phyloP scores from a whole-genome alignment of 306 rosid species.

The Lupinus albus region DNA sequence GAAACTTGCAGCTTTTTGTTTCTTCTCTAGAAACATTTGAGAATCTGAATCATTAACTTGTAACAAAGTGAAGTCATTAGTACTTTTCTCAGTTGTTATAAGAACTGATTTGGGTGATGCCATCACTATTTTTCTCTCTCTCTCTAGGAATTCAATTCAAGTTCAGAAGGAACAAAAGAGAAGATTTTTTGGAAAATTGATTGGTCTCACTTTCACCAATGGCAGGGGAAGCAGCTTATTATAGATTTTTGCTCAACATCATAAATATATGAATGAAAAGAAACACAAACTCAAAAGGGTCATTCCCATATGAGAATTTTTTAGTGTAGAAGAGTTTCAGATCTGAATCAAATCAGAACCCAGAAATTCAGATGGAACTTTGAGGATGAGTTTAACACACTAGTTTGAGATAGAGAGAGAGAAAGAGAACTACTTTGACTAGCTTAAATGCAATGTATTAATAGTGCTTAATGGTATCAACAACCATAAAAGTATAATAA shows the following conservation, averaged over 20 bases:
- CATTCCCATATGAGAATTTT: not conserved
- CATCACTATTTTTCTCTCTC: constrained; percentile 44
- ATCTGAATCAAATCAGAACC: constrained; percentile 33
- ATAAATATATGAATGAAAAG: not conserved
- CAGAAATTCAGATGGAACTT: constrained; percentile 25
- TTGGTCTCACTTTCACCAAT: not conserved
- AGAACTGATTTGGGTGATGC: constrained; percentile 65
- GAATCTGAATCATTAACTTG: constrained; percentile 60
- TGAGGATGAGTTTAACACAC: constrained; percentile 15
- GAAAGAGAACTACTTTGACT: constrained; percentile 32
- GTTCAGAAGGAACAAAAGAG: not conserved
- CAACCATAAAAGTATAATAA: not conserved
- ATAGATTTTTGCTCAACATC: constrained; percentile 27
- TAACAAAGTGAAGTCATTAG: constrained; percentile 46
- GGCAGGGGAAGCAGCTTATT: constrained; percentile 25
- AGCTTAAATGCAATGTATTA: constrained; percentile 48
- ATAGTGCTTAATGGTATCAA: constrained; percentile 21
- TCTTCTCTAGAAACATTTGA: constrained; percentile 60
- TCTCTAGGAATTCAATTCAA: constrained; percentile 12
- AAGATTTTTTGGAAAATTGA: constrained; percentile 14
- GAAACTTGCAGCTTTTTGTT: constrained; percentile 60
- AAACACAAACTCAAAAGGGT: not conserved
- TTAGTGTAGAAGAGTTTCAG: constrained; percentile 35
- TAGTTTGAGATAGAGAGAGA: constrained; percentile 20
- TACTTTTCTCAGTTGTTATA: constrained; percentile 58